phyloP scores from a whole-genome alignment of 176 grass and related monocot species.

The Guadua angustifolia region DNA sequence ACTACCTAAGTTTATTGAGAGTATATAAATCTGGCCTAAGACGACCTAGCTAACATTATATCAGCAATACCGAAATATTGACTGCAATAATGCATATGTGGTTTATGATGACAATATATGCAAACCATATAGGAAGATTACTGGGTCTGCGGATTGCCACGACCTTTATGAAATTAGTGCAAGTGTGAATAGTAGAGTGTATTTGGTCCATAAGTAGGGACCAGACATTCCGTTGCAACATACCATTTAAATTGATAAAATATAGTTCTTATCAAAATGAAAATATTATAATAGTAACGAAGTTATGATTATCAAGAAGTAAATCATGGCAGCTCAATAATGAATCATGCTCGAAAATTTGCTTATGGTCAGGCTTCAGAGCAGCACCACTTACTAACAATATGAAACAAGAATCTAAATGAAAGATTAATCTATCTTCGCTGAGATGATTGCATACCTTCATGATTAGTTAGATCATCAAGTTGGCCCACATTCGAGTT shows the following conservation, averaged over 20 bases:
- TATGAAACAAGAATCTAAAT: conserved; percentile 16
- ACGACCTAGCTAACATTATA: conserved; percentile 29
- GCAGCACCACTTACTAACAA: background rate
- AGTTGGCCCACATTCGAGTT: conserved; percentile 69
- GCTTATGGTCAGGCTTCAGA: conserved; percentile 7
- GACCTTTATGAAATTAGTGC: background rate
- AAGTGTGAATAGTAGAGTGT: background rate
- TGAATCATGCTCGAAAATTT: conserved; percentile 3
- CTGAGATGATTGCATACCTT: conserved; percentile 62
- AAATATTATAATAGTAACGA: conserved; percentile 10
- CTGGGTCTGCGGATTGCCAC: background rate
- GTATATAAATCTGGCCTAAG: conserved; percentile 8
- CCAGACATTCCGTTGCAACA: background rate
- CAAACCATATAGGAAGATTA: conserved; percentile 24
- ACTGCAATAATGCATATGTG: conserved; percentile 1
- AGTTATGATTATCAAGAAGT: conserved; percentile 10
- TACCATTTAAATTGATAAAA: conserved; percentile 17
- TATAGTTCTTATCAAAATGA: background rate
- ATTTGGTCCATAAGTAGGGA: conserved; percentile 7
- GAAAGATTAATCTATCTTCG: conserved; percentile 2
- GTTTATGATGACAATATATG: conserved; percentile 25
- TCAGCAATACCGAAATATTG: background rate
- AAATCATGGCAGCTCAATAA: background rate
- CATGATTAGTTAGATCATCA: conserved; percentile 97
- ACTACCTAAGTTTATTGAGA: conserved; percentile 27